Evolutionary conservation across 495 filamentous ascomycete genomes (phyloP).

Genomic region (Terfezia claveryi): DNA sequence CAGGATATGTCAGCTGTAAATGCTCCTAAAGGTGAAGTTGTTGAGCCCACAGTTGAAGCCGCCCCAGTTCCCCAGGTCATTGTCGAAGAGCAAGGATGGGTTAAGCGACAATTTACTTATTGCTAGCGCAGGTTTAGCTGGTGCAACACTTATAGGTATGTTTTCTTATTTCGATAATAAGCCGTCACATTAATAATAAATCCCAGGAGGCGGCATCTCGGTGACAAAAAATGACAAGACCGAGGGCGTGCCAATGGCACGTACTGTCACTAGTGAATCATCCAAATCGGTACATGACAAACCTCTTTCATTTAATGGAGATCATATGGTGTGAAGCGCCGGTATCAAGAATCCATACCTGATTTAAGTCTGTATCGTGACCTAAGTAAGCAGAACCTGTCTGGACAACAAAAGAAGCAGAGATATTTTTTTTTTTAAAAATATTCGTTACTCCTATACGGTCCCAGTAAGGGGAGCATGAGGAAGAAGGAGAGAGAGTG

Average conservation of each 20-base stretch:
- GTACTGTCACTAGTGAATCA: background rate
- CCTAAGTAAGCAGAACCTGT: background rate
- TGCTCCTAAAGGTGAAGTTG: background rate
- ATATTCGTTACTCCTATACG: too few relatives aligned
- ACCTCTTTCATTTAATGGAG: background rate
- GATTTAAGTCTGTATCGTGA: background rate
- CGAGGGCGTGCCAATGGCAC: background rate
- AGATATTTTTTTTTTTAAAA: too few relatives aligned
- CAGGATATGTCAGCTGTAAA: too few relatives aligned
- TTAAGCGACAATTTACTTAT: background rate
- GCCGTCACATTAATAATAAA: background rate
- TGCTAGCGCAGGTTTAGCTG: background rate
- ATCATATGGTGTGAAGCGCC: background rate
- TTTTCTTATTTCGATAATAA: background rate
- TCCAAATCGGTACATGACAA: background rate
- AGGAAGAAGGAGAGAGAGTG: too few relatives aligned
- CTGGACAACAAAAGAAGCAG: too few relatives aligned
- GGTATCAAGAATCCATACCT: background rate
- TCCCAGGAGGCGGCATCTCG: background rate
- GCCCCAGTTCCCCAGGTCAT: background rate
- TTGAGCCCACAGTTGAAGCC: background rate
- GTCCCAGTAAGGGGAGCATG: too few relatives aligned
- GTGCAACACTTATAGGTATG: background rate
- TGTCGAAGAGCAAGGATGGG: background rate
- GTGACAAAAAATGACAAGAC: background rate